Base-by-base conservation (phyloP, 768 basidiomycete species). In the Termitomyces titanicus region DNA sequence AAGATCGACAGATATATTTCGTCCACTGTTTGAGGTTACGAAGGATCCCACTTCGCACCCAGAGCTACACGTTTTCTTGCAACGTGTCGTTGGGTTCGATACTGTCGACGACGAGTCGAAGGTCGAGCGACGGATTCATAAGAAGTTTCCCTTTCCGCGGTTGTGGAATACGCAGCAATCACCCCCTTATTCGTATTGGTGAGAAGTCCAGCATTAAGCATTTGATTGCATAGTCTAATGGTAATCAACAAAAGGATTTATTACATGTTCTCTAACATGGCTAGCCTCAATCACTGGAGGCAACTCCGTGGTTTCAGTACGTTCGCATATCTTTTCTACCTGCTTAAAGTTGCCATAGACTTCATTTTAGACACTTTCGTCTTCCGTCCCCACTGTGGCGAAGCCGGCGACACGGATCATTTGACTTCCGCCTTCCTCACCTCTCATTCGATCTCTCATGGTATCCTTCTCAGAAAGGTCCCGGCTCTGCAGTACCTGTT, bases 101-200 rank as follows among this genome's bases (percentile, higher is more conserved):
- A 94, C 89, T n/a, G 97, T 99, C 20, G 97, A 99, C 62, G 97
- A 99, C 63, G 97, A 99, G 72, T 94, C 92, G 2, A 98, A 98
- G 72, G 77, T 84, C 0, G 97, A 99, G 70, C 77, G 94, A 53
- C 78, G 97, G 25, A 85, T 97, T 43, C 89, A 97, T 66, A 89
- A 87, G 64, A 98, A 97, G 68, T 97, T 91, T 74, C 95, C 95
- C 0, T 92, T 89, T 59, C 95, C 97, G 2, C 79, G 82, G 38
- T 74, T 92, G 38, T 99, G 97, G 97, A 82, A 94, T 68, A 85
- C 89, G 0, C 76, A 77, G 31, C 91, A 95, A 63, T 93, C 92
- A 40, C 97, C 97, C 1, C 94, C 94, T 0, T 98, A 93, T 70
- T 90, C 90, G 2, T 98, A 98, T 71, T 98, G 96, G 95, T 94